phyloP scores from a whole-genome alignment of 2,329 filamentous ascomycete genomes.

The Aureobasidium sp. region DNA sequence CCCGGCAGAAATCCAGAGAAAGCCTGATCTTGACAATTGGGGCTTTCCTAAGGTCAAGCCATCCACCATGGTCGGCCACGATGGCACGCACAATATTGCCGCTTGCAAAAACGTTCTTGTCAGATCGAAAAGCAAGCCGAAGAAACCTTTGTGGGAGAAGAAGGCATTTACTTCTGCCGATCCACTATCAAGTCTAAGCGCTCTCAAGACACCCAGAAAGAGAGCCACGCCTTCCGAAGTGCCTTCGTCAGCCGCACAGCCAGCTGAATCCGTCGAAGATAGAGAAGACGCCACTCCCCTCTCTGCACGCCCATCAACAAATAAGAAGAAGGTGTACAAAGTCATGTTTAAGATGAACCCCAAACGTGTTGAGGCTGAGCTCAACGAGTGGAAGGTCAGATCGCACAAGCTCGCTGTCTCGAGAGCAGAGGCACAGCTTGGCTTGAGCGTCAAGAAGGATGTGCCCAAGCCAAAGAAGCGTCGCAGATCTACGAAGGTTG shows the following conservation, averaged over 20 bases:
- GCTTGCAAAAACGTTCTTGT: slow-evolving; percentile 26
- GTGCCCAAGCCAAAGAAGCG: not conserved
- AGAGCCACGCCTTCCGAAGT: not conserved
- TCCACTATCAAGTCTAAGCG: not conserved
- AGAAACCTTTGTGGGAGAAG: not conserved
- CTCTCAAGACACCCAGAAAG: not conserved
- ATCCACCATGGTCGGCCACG: slow-evolving; percentile 32
- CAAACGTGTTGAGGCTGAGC: slow-evolving; percentile 10
- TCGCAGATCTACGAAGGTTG: not conserved
- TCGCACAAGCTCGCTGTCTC: slow-evolving; percentile 3
- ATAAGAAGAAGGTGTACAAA: not conserved
- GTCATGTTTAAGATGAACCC: slow-evolving; percentile 14
- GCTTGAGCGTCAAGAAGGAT: not conserved
- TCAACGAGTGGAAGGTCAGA: slow-evolving; percentile 12
- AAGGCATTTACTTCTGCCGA: not conserved
- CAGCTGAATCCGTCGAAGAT: not conserved
- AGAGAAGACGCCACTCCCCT: not conserved
- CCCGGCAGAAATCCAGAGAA: slow-evolving; percentile 19
- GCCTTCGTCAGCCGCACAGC: not conserved
- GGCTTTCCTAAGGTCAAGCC: slow-evolving; percentile 38
- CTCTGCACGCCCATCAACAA: not conserved
- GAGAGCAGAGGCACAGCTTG: slow-evolving; percentile 1
- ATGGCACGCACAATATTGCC: slow-evolving; percentile 38
- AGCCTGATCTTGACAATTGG: slow-evolving; percentile 36
- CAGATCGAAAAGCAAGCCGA: not conserved